These are phyloP conservation scores for Begonia peltatifolia DNA, from an alignment of 306 rosid species.

Conservation along the genomic window DNA sequence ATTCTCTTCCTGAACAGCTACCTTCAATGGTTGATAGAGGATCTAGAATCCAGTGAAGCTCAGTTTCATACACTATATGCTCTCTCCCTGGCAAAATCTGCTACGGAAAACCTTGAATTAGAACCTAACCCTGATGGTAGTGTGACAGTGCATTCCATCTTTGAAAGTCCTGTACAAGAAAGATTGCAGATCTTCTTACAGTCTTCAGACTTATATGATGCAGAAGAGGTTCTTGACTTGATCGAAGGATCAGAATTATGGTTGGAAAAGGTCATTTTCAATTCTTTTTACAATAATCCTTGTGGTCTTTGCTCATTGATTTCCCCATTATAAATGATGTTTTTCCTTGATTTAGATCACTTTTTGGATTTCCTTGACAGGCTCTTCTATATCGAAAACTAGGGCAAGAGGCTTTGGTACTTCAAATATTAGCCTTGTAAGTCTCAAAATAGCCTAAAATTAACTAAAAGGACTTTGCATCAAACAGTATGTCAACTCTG, in stretches of 20 bases:
- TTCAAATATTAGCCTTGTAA: slow-evolving; percentile 93
- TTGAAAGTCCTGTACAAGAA: slow-evolving; percentile 60
- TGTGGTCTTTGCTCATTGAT: too few species aligned
- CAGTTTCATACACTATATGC: slow-evolving; percentile 85
- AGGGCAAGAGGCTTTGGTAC: slow-evolving; percentile 92
- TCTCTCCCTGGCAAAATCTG: slow-evolving; percentile 86
- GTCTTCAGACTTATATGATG: slow-evolving; percentile 87
- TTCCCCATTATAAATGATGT: not conserved
- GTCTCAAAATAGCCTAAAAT: slow-evolving; percentile 18
- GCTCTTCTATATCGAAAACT: slow-evolving; percentile 90
- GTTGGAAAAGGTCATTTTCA: slow-evolving; percentile 64
- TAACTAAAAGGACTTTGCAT: too few species aligned
- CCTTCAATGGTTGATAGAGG: slow-evolving; percentile 97
- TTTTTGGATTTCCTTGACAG: slow-evolving; percentile 30
- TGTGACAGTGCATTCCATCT: slow-evolving; percentile 26
- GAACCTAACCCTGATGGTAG: slow-evolving; percentile 30
- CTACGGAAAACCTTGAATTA: slow-evolving; percentile 53
- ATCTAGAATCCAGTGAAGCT: slow-evolving; percentile 54
- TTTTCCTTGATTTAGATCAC: slow-evolving; percentile 8
- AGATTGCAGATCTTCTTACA: slow-evolving; percentile 79
- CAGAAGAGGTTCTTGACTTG: slow-evolving; percentile 89
- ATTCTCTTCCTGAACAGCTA: slow-evolving; percentile 37
- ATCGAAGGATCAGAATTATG: slow-evolving; percentile 91
- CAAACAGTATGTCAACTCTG: too few species aligned
- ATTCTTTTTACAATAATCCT: slow-evolving; percentile 5